Evolutionary conservation across 2,329 filamentous ascomycete species (phyloP).

Genomic region (Pseudogymnoascus verrucosus): DNA sequence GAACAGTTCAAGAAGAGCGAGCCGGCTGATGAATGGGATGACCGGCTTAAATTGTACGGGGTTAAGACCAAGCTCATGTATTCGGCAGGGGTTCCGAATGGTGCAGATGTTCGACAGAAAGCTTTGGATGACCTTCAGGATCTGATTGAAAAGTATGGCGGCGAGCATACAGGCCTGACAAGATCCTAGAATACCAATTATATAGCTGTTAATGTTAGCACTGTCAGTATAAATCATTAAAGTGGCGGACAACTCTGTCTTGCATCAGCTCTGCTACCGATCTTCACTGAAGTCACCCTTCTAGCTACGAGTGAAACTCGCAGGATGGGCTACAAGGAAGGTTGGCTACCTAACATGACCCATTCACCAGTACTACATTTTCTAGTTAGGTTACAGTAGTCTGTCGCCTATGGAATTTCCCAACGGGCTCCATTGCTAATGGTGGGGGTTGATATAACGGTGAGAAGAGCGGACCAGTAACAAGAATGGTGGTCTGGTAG

Average conservation of each 20-base stretch:
- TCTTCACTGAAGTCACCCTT: not conserved
- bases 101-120: not conserved
- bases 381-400: not conserved
- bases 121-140: not conserved
- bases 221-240: not conserved
- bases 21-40: conserved; percentile 26
- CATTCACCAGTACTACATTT: too few species aligned
- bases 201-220: not conserved
- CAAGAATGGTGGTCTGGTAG: not conserved
- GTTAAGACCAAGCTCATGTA: not conserved
- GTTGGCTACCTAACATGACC: not conserved
- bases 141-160: not conserved
- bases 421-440: not conserved
- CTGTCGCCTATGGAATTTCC: not conserved
- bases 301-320: not conserved
- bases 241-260: not conserved
- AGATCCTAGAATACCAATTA: too few species aligned
- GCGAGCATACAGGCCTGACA: not conserved
- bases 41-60: conserved; percentile 25
- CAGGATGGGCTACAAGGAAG: not conserved
- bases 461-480: not conserved
- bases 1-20: conserved; percentile 15
- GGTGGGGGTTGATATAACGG: not conserved
- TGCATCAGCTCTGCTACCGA: not conserved
- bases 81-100: not conserved